Evolutionary conservation across 2,329 filamentous ascomycete species (phyloP).

Genomic region (Scedosporium boydii): DNA sequence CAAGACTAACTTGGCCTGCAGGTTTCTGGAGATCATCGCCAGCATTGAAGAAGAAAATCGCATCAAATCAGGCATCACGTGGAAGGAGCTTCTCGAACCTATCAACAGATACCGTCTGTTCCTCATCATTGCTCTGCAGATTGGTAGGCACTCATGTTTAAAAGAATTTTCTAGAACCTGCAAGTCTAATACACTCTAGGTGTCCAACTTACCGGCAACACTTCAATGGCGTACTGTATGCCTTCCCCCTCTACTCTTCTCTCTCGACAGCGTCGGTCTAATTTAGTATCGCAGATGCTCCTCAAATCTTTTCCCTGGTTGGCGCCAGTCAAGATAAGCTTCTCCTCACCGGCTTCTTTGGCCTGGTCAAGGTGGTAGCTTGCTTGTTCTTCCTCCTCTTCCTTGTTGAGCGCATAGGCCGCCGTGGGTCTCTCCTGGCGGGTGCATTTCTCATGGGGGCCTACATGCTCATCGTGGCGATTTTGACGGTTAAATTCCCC

Average conservation of each 20-base stretch:
- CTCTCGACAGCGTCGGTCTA: too few relatives aligned
- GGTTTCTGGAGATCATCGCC: constrained; percentile 30
- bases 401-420: constrained; percentile 38
- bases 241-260: too few relatives aligned
- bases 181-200: constrained; percentile 12
- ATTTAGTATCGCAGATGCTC: constrained; percentile 21
- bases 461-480: constrained; percentile 42
- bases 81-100: constrained; percentile 34
- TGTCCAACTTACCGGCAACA: constrained; percentile 39
- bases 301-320: constrained; percentile 40
- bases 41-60: constrained; percentile 37
- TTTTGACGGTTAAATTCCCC: constrained; percentile 35
- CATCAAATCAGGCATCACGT: constrained; percentile 32
- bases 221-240: constrained; percentile 35
- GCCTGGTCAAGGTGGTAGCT: constrained; percentile 39
- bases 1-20: constrained; percentile 7
- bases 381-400: constrained; percentile 36
- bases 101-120: constrained; percentile 37
- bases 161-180: constrained; percentile 5
- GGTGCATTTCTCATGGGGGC: constrained; percentile 39
- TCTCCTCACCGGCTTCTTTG: constrained; percentile 42
- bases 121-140: constrained; percentile 38
- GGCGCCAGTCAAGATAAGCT: constrained; percentile 36
- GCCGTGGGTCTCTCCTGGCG: constrained; percentile 35
- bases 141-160: constrained; percentile 17